Evolutionary conservation across 1,139 yeast genomes (phyloP), one percentile per base, ranked within the genome.

Genomic region (Pichia sp.): DNA sequence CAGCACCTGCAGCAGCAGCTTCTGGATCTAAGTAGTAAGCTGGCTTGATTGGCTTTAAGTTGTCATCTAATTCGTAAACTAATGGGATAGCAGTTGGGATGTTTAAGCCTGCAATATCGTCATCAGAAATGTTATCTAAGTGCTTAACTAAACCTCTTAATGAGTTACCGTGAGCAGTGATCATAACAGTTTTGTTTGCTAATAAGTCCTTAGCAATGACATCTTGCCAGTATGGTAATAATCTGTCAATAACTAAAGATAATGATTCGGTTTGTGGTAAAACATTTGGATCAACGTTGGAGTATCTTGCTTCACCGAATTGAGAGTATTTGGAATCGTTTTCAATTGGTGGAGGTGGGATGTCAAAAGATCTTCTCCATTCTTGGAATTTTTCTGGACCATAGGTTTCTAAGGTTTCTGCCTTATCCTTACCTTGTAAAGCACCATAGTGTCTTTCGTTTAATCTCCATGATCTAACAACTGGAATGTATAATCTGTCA

Each of bases 401-500:
- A 74, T 80, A 90, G 65, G 80, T 71, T 65, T 82, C 92, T 68
- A 88, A 79, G 59, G 96, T 86, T 64, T 79, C 89, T 59, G 97
- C 96, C 79, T 90, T 90, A 78, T 90, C 95, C 79, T 90, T 90
- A 69, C 98, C 98, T 76, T 92, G 97, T 65, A 92, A 80, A 62
- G 89, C 97, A 79, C 98, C 98, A 75, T 90, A 90, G 75, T 90
- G 97, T 78, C 97, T 92, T 77, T 90, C 98, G 74, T 90, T 90
- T 71, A 90, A 82, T 79, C 97, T 85, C 97, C 97, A 90, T 52
- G 90, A 78, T 78, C 97, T 86, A 74, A 85, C 82, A 65, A 87
- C 95, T 66, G 95, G 96, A 59, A 92, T 79, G 79, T 81, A 90
- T 64, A 87, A 75, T 68, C 90, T 89, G 72, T 88, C 97, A 55